These are phyloP conservation scores for Silene vulgaris DNA, from an alignment of 179 eudicot genomes.

Conservation along the genomic window DNA sequence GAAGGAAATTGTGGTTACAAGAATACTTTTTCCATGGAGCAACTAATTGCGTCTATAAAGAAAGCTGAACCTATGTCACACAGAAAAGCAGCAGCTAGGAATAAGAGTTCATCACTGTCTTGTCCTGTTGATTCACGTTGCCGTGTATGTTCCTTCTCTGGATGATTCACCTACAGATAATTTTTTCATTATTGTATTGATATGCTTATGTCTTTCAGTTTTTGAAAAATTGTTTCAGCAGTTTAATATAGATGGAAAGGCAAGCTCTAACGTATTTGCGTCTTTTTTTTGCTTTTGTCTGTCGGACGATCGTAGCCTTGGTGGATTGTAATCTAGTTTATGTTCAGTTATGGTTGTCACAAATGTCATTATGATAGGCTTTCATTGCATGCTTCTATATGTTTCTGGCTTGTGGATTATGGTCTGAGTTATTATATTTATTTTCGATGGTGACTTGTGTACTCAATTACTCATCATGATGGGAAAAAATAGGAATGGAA, in stretches of 20 bases:
- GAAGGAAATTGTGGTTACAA: constrained; percentile 28
- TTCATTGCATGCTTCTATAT: not conserved
- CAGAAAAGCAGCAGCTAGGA: constrained; percentile 33
- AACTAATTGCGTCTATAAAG: constrained; percentile 38
- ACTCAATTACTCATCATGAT: not conserved
- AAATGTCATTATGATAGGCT: not conserved
- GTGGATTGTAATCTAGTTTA: not conserved
- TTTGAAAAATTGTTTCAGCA: not conserved
- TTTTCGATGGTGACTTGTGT: not conserved
- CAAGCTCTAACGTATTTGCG: not conserved
- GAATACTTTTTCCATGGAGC: constrained; percentile 40
- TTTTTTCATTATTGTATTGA: constrained; percentile 1
- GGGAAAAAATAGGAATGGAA: not conserved
- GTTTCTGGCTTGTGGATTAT: constrained; percentile 1
- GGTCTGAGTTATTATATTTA: not conserved
- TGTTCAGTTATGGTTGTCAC: not conserved
- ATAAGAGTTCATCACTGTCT: constrained; percentile 31
- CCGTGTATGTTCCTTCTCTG: constrained; percentile 41
- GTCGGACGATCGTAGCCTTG: not conserved
- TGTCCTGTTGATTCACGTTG: constrained; percentile 42
- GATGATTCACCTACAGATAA: not conserved
- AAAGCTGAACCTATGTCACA: constrained; percentile 28
- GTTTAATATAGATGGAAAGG: not conserved
- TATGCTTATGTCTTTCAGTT: not conserved
- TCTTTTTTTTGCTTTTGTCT: not conserved